Percentiles rank a stretch among this genome's conserved stretches.
phyloP scores from a whole-genome alignment of 2,329 filamentous ascomycete species.

The Ascosphaera apis region DNA sequence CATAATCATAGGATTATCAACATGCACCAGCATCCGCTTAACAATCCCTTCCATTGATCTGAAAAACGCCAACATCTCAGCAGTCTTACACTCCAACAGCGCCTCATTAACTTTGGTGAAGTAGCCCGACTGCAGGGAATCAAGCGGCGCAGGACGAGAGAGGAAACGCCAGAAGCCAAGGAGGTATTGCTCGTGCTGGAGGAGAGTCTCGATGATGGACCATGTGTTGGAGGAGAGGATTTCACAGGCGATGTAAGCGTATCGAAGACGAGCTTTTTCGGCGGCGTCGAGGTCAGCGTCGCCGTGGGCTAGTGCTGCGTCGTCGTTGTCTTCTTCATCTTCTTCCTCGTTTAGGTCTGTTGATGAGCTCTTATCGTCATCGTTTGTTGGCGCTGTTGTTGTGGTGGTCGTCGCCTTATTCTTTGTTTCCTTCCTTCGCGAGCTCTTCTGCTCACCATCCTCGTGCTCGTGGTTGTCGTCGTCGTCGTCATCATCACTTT shows the following conservation, averaged over 20 bases:
- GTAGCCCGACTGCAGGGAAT: constrained; percentile 85
- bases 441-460: constrained; percentile 6
- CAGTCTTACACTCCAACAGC: constrained; percentile 92
- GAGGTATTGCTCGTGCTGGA: constrained; percentile 59
- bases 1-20: constrained; percentile 97
- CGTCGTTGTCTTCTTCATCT: constrained; percentile 2
- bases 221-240: constrained; percentile 88
- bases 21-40: constrained; percentile 67
- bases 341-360: constrained; percentile 13
- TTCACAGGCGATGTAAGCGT: constrained; percentile 82
- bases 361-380: constrained; percentile 23
- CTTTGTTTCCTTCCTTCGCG: constrained; percentile 12
- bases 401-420: constrained; percentile 9
- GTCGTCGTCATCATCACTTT: constrained; percentile 28
- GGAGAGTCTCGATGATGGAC: constrained; percentile 82
- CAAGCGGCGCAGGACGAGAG: constrained; percentile 59
- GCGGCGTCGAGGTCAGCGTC: constrained; percentile 42
- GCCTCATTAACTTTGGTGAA: constrained; percentile 98
- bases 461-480: constrained; percentile 29
- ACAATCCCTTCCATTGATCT: constrained; percentile 65
- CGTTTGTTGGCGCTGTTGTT: constrained; percentile 12
- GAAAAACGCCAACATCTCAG: constrained; percentile 83
- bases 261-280: constrained; percentile 80
- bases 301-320: constrained; percentile 16
- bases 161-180: constrained; percentile 82